Conservation (phyloP, 352 stramenopile genomes). For the Phytophthora pini region DNA sequence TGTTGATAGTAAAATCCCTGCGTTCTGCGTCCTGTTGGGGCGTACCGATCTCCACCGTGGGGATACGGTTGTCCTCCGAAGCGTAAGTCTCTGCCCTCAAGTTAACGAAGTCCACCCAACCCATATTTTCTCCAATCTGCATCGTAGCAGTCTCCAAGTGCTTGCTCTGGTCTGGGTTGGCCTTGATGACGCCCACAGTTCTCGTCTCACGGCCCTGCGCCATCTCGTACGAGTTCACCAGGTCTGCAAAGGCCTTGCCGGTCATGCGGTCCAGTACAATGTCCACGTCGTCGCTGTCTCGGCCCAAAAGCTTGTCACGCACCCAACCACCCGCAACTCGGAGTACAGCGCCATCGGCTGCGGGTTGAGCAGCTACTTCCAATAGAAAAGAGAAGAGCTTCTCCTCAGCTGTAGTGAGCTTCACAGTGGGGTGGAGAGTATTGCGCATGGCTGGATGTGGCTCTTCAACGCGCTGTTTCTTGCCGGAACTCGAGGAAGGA, state of each 20-base stretch:
- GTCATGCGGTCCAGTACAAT: slow-evolving; percentile 97
- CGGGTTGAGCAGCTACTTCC: slow-evolving; percentile 62
- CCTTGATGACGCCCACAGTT: slow-evolving; percentile 78
- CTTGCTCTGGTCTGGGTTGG: slow-evolving; percentile 95
- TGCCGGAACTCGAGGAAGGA: slow-evolving; percentile 18
- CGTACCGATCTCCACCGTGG: slow-evolving; percentile 76
- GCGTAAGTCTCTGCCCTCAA: slow-evolving; percentile 96
- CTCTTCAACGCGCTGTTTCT: slow-evolving; percentile 38
- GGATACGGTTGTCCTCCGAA: slow-evolving; percentile 73
- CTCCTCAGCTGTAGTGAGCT: slow-evolving; percentile 54
- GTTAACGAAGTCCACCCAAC: slow-evolving; percentile 98
- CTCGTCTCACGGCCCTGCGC: slow-evolving; percentile 56
- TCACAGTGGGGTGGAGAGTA: slow-evolving; percentile 19
- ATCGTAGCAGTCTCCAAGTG: slow-evolving; percentile 99
- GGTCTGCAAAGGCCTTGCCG: slow-evolving; percentile 93
- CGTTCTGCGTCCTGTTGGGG: slow-evolving; percentile 88
- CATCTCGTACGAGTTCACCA: slow-evolving; percentile 71
- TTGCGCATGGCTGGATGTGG: slow-evolving; percentile 6
- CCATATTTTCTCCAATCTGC: slow-evolving; percentile 87
- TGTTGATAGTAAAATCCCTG: slow-evolving; percentile 99
- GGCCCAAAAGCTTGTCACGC: slow-evolving; percentile 96
- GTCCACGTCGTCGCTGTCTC: slow-evolving; percentile 95
- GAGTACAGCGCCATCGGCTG: slow-evolving; percentile 74
- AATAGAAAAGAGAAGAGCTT: slow-evolving; percentile 73
- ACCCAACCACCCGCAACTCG: slow-evolving; percentile 99